Conservation (phyloP, 23 red algal genomes). For the Gracilaria domingensis region DNA sequence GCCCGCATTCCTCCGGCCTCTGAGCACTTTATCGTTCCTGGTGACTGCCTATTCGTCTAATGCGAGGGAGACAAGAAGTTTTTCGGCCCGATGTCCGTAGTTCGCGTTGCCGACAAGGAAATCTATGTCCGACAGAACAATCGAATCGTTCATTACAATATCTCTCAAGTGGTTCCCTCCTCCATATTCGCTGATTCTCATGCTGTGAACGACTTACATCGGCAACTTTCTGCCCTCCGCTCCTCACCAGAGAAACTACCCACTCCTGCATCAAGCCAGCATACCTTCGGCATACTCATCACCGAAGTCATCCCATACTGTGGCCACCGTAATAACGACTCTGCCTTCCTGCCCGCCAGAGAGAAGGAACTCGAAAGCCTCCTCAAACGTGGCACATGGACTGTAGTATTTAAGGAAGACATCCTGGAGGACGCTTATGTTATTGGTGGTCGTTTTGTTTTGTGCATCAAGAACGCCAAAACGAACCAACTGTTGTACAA, state of each 20-base stretch:
- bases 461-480: constrained; percentile 45
- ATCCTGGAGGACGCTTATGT: constrained; percentile 20
- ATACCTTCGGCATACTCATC: neutral
- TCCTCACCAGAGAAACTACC: neutral
- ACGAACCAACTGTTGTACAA: constrained; percentile 27
- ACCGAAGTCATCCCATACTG: constrained; percentile 32
- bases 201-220: neutral
- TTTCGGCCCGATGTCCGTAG: neutral
- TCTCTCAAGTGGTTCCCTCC: constrained; percentile 15
- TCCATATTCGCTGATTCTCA: constrained; percentile 28
- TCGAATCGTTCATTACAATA: constrained; percentile 13
- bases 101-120: constrained; percentile 4
- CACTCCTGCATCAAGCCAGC: neutral
- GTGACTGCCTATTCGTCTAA: neutral
- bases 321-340: neutral
- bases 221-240: constrained; percentile 28
- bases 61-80: constrained; percentile 24
- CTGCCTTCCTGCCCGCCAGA: constrained; percentile 8
- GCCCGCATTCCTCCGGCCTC: neutral
- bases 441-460: constrained; percentile 37
- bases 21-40: neutral
- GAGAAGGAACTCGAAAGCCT: constrained; percentile 44
- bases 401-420: constrained; percentile 27
- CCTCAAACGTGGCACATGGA: constrained; percentile 12
- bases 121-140: constrained; percentile 33